Percentiles rank a stretch among this genome's conserved stretches.
These are phyloP conservation scores for Stachybotrys elegans DNA, from an alignment of 2,329 filamentous ascomycete species.

Conservation along the genomic window DNA sequence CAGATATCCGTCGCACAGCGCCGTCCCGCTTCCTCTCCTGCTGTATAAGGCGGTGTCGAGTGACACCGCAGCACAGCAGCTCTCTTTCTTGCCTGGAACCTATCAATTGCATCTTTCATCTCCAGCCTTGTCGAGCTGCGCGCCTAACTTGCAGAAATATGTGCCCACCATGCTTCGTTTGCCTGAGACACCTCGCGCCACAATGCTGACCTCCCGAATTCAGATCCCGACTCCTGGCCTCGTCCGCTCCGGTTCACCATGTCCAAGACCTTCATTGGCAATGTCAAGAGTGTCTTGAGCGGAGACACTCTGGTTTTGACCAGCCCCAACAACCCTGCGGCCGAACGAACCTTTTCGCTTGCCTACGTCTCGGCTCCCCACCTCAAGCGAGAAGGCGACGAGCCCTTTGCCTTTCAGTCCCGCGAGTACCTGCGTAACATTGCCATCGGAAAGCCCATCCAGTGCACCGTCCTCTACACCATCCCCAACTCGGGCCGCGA, in stretches of 20 bases:
- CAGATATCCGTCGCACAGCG: background rate
- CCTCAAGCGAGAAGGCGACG: slow-evolving; percentile 82
- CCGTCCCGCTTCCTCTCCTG: background rate
- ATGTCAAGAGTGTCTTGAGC: slow-evolving; percentile 90
- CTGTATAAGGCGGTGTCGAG: background rate
- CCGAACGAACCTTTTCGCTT: slow-evolving; percentile 82
- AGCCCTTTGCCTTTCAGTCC: slow-evolving; percentile 89
- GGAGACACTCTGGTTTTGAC: slow-evolving; percentile 87
- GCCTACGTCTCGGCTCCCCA: slow-evolving; percentile 90
- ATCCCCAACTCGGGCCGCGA: slow-evolving; percentile 82
- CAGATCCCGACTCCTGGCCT: background rate
- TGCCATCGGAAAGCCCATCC: slow-evolving; percentile 78
- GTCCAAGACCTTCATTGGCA: slow-evolving; percentile 56
- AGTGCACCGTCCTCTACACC: slow-evolving; percentile 81
- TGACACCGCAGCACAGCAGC: no score
- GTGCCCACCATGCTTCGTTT: no score
- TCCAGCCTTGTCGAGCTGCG: no score
- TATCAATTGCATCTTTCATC: no score
- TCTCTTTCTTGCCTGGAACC: no score
- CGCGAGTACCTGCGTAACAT: slow-evolving; percentile 86
- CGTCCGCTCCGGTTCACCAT: slow-evolving; percentile 29
- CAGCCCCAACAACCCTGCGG: slow-evolving; percentile 72
- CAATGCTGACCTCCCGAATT: background rate
- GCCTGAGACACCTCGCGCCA: no score
- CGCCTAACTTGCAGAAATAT: no score